Evolutionary conservation across 2,329 filamentous ascomycete species (phyloP).

Genomic region (Xylariaceae sp.): DNA sequence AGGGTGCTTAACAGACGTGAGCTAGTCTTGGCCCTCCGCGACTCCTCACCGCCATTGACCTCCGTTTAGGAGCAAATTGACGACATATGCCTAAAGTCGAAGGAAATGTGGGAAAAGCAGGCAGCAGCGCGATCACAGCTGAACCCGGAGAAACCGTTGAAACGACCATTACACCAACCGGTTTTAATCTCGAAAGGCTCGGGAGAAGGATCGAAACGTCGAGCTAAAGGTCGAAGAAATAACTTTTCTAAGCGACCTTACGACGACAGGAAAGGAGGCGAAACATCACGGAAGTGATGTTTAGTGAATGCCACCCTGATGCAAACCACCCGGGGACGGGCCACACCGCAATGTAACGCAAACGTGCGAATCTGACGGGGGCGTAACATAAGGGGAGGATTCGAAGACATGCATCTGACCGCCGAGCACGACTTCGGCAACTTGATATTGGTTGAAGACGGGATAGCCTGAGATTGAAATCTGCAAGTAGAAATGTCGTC

Average conservation of each 20-base stretch:
- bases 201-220: conserved; percentile 40
- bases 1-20: conserved; percentile 61
- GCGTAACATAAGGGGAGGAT: conserved; percentile 22
- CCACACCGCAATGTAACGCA: conserved; percentile 27
- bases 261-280: conserved; percentile 36
- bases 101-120: conserved; percentile 60
- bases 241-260: conserved; percentile 34
- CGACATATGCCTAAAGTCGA: conserved; percentile 63
- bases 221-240: conserved; percentile 40
- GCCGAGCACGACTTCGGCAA: conserved; percentile 25
- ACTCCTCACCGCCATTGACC: conserved; percentile 19
- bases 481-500: conserved; percentile 39
- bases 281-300: conserved; percentile 32
- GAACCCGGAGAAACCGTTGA: conserved; percentile 52
- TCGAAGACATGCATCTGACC: conserved; percentile 27
- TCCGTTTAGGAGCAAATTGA: conserved; percentile 61
- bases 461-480: conserved; percentile 30
- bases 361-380: conserved; percentile 18
- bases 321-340: conserved; percentile 10
- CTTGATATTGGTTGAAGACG: conserved; percentile 31
- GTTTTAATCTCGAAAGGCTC: conserved; percentile 51
- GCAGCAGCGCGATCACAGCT: conserved; percentile 52
- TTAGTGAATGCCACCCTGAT: conserved; percentile 21
- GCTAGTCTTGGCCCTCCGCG: conserved; percentile 26
- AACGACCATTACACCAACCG: conserved; percentile 60